These are phyloP conservation scores for Coniochaeta sp. DNA, from an alignment of 2,329 filamentous ascomycete species.

Conservation along the genomic window DNA sequence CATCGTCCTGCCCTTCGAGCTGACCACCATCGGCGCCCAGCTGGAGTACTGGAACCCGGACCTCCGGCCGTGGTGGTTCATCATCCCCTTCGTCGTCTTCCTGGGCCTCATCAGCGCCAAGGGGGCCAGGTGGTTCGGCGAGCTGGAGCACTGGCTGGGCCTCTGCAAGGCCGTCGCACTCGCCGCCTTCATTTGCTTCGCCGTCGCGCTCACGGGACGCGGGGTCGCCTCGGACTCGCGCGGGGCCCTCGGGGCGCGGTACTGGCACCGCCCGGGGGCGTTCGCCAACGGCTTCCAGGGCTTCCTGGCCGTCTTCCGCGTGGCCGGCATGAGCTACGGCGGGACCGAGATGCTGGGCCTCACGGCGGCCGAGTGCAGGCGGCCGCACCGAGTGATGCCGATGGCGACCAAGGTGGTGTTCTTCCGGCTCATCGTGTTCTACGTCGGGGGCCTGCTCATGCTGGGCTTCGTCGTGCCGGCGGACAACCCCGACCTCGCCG, in stretches of 20 bases:
- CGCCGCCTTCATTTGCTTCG: constrained; percentile 48
- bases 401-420: constrained; percentile 31
- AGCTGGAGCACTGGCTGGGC: constrained; percentile 44
- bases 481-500: constrained; percentile 14
- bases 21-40: constrained; percentile 25
- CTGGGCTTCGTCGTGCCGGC: constrained; percentile 24
- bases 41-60: constrained; percentile 19
- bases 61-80: constrained; percentile 18
- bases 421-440: constrained; percentile 29
- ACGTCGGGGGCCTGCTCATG: constrained; percentile 27
- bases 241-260: constrained; percentile 41
- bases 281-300: constrained; percentile 32
- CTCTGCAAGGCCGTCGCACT: constrained; percentile 43
- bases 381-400: constrained; percentile 26
- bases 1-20: constrained; percentile 27
- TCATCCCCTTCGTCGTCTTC: constrained; percentile 29
- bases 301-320: constrained; percentile 34
- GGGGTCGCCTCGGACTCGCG: constrained; percentile 34
- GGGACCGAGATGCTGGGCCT: constrained; percentile 38
- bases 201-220: constrained; percentile 42
- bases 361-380: constrained; percentile 32
- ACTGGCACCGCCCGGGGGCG: constrained; percentile 40
- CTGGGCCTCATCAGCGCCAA: constrained; percentile 34
- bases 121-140: constrained; percentile 36
- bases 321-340: constrained; percentile 34